These are phyloP conservation scores for Suillus sp. DNA, from an alignment of 768 basidiomycete genomes.

Conservation along the genomic window DNA sequence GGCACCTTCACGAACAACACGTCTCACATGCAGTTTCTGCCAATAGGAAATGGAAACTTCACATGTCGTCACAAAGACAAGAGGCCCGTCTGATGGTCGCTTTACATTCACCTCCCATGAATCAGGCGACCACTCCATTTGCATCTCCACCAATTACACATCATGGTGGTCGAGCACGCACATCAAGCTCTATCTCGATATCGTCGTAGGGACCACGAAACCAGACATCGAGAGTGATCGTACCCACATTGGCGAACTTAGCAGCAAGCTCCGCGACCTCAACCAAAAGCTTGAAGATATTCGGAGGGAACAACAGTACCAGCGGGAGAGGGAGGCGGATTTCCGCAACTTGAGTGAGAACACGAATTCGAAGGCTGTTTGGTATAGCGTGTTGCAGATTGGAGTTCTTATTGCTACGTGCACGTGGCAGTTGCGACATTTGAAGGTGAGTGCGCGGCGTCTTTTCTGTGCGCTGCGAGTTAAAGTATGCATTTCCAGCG, in stretches of 20 bases:
- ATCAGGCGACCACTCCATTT: conserved; percentile 96
- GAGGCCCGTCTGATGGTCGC: conserved; percentile 86
- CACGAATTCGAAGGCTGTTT: conserved; percentile 91
- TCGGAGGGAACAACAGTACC: conserved; percentile 94
- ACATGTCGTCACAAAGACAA: conserved; percentile 82
- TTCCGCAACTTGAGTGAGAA: conserved; percentile 87
- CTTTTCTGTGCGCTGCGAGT: conserved; percentile 14
- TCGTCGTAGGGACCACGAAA: conserved; percentile 87
- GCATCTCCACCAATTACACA: conserved; percentile 90
- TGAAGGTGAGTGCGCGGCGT: conserved; percentile 61
- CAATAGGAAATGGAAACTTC: conserved; percentile 82
- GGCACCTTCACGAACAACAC: background rate
- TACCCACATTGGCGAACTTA: conserved; percentile 79
- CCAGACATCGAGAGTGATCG: conserved; percentile 87
- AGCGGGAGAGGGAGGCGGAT: conserved; percentile 91
- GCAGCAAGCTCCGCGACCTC: conserved; percentile 84
- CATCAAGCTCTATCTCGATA: conserved; percentile 92
- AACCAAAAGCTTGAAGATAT: conserved; percentile 94
- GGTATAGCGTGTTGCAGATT: conserved; percentile 92
- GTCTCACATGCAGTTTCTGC: background rate
- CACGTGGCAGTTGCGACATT: conserved; percentile 90
- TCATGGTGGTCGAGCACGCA: conserved; percentile 87
- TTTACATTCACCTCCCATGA: conserved; percentile 99
- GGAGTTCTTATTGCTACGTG: conserved; percentile 81
- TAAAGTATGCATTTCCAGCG: conserved; percentile 42